Conservation (phyloP, 768 basidiomycete genomes). For the Collybiopsis confluens region DNA sequence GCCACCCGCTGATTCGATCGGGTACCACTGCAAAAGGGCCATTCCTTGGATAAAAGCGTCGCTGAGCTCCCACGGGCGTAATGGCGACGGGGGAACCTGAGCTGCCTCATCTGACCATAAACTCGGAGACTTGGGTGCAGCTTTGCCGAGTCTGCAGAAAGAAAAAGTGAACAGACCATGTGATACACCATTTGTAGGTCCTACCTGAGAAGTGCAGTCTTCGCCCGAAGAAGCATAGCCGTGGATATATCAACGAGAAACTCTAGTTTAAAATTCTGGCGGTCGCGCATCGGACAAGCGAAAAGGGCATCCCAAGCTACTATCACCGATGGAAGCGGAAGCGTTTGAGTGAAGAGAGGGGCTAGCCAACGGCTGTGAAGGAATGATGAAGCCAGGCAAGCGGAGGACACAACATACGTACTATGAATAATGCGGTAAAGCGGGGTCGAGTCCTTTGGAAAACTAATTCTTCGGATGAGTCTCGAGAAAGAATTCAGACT, state of each 20-base stretch:
- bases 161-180: background rate
- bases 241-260: constrained; percentile 67
- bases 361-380: constrained; percentile 66
- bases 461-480: constrained; percentile 35
- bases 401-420: constrained; percentile 30
- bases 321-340: constrained; percentile 59
- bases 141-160: constrained; percentile 48
- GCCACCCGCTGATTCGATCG: constrained; percentile 61
- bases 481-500: background rate
- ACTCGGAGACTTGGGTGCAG: constrained; percentile 34
- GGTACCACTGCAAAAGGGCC: constrained; percentile 60
- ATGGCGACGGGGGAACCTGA: constrained; percentile 33
- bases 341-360: constrained; percentile 64
- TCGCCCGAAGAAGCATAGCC: constrained; percentile 60
- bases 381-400: background rate
- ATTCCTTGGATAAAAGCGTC: constrained; percentile 69
- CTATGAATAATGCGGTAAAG: constrained; percentile 78
- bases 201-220: constrained; percentile 52
- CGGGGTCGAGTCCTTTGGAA: constrained; percentile 62
- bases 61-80: constrained; percentile 47
- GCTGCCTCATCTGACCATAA: constrained; percentile 51
- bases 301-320: constrained; percentile 72
- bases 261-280: constrained; percentile 63
- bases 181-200: constrained; percentile 6
- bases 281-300: constrained; percentile 50